Percentiles rank a stretch among this genome's conserved stretches.
Evolutionary conservation across 75 land plant genomes (phyloP).

Genomic region (Sequoiadendron giganteum): DNA sequence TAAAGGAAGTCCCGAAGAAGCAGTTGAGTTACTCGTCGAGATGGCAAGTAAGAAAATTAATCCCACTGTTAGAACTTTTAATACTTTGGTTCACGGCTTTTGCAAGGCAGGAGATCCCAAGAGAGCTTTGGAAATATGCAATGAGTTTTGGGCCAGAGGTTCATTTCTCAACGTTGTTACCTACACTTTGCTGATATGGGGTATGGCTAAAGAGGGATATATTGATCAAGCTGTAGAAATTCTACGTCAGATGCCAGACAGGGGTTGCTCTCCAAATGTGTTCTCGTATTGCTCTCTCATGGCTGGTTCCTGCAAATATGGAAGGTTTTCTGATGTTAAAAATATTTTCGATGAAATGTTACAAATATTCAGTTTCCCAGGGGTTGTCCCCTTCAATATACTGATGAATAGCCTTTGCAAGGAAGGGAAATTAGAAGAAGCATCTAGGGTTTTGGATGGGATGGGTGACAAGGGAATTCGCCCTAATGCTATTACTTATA

Average conservation of each 20-base stretch:
- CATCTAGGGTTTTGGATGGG: slow-evolving; percentile 21
- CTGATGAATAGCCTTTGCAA: slow-evolving; percentile 41
- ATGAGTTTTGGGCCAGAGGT: slow-evolving; percentile 28
- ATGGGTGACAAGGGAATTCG: slow-evolving; percentile 35
- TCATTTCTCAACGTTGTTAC: slow-evolving; percentile 27
- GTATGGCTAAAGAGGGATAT: slow-evolving; percentile 40
- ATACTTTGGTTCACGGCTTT: slow-evolving; percentile 39
- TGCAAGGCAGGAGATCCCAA: slow-evolving; percentile 35
- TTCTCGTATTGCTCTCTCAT: slow-evolving; percentile 30
- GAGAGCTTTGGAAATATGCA: slow-evolving; percentile 25
- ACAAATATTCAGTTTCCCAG: slow-evolving; percentile 25
- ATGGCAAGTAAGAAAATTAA: slow-evolving; percentile 16
- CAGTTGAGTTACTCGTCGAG: slow-evolving; percentile 27
- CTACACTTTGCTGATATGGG: slow-evolving; percentile 35
- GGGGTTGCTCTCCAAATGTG: slow-evolving; percentile 28
- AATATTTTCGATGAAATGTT: slow-evolving; percentile 47
- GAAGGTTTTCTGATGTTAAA: slow-evolving; percentile 17
- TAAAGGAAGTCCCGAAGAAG: slow-evolving; percentile 15
- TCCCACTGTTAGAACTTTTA: slow-evolving; percentile 44
- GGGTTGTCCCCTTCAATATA: slow-evolving; percentile 42
- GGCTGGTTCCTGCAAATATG: slow-evolving; percentile 31
- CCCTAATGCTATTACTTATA: slow-evolving; percentile 65
- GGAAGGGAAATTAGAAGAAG: slow-evolving; percentile 30
- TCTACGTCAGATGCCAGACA: slow-evolving; percentile 36
- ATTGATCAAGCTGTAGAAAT: slow-evolving; percentile 40